Evolutionary conservation across 208 protist genomes (phyloP), one percentile per base, ranked within the genome.

Genomic region (Trypanosoma cruzi): DNA sequence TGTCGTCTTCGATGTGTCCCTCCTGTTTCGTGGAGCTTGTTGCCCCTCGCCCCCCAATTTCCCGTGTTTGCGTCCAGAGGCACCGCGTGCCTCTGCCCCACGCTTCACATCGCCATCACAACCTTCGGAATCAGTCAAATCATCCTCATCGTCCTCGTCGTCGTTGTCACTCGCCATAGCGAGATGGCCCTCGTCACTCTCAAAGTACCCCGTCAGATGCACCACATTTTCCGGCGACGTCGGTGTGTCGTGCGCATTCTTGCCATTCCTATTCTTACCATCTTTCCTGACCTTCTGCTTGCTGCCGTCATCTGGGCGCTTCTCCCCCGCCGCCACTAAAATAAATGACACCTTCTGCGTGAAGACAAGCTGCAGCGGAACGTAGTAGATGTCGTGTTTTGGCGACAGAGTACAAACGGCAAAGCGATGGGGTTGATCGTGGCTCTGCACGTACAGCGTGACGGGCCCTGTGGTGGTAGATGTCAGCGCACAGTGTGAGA

Each of bases 171-270:
- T 69, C 72, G 48, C 71, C n/a, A 68, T 70, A 36, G 62, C 64
- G 36, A 68, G 26, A 1, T 44, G 13, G 16, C 82, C 75, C 36
- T 86, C 81, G 14, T 79, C 77, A 54, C 61, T 64, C 79, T 94
- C 88, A 59, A 82, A 94, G 73, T 94, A 94, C 1, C 88, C 88
- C 1, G 83, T 94, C 13, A 94, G 71, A 48, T 94, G 88, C 37
- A 94, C 77, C n/a, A 77, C 80, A 36, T 6, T 57, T 66, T 8
- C 50, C n/a, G 24, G 22, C 26, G 2, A 4, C 50, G 10, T 16
- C 10, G 16, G 7, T 31, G 10, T 16, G 14, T 16, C n/a, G 54
- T 63, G 14, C 18, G 59, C 2, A 2, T 18, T 64, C 0, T 37
- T 58, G 31, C 34, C 26, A 40, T 64, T 68, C 20, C 52, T 34